phyloP scores from a whole-genome alignment of 129 eudicot species.

The Silybum marianum region DNA sequence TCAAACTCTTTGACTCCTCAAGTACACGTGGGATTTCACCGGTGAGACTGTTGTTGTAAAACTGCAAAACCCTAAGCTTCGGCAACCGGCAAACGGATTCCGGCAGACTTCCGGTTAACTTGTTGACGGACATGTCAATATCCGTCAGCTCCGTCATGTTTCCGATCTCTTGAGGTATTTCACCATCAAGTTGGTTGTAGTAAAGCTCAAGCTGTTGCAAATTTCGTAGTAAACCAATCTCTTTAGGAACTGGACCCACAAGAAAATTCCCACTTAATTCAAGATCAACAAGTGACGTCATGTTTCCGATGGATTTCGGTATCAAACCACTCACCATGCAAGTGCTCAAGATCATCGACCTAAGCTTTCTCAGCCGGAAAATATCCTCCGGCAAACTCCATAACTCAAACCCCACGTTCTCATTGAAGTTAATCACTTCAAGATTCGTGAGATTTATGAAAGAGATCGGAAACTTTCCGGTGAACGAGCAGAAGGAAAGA shows the following conservation, averaged over 20 bases:
- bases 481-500: constrained; percentile 49
- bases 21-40: constrained; percentile 66
- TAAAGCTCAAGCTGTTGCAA: constrained; percentile 68
- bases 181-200: constrained; percentile 66
- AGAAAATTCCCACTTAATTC: constrained; percentile 71
- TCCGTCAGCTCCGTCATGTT: constrained; percentile 63
- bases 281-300: constrained; percentile 78
- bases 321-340: constrained; percentile 61
- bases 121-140: constrained; percentile 74
- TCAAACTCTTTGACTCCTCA: constrained; percentile 56
- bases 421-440: constrained; percentile 65
- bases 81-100: constrained; percentile 71
- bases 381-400: constrained; percentile 66
- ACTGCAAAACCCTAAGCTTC: constrained; percentile 55
- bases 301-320: constrained; percentile 68
- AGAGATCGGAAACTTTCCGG: constrained; percentile 66
- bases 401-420: constrained; percentile 45
- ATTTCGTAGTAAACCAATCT: constrained; percentile 58
- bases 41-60: constrained; percentile 78
- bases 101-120: constrained; percentile 58
- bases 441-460: constrained; percentile 61
- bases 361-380: constrained; percentile 52
- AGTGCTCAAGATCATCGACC: constrained; percentile 51
- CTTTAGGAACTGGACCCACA: constrained; percentile 58
- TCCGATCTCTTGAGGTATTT: constrained; percentile 73